Percentiles rank a stretch among this genome's conserved stretches.
These are phyloP conservation scores for Penicillium sp. DNA, from an alignment of 2,329 filamentous ascomycete genomes.

Conservation along the genomic window DNA sequence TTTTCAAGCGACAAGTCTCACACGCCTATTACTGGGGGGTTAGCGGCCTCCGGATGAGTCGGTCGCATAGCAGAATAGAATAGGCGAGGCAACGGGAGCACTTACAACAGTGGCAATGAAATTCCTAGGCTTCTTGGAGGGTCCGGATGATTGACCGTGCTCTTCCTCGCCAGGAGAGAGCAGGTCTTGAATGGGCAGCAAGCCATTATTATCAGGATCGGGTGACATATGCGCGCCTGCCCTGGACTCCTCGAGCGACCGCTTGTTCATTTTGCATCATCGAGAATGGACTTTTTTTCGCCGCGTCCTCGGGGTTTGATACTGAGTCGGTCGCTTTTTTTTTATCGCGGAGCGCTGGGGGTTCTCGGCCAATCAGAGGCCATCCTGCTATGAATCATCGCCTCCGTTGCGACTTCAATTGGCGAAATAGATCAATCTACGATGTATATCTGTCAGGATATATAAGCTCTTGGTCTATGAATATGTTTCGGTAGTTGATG, in stretches of 20 bases:
- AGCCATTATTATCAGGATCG: conserved; percentile 28
- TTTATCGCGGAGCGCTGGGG: conserved; percentile 4
- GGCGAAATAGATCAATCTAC: background rate
- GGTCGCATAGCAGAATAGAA: background rate
- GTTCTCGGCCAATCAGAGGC: conserved; percentile 11
- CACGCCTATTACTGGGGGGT: conserved; percentile 44
- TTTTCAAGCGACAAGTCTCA: conserved; percentile 53
- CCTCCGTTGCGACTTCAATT: conserved; percentile 1
- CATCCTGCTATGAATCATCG: conserved; percentile 14
- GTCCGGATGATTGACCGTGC: conserved; percentile 21
- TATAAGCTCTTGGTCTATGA: background rate
- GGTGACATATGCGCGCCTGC: conserved; percentile 20
- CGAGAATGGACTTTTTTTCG: conserved; percentile 1
- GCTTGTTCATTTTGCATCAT: conserved; percentile 41
- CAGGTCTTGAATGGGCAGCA: conserved; percentile 35
- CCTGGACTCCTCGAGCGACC: conserved; percentile 33
- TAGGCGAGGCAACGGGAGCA: background rate
- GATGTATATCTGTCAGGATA: background rate
- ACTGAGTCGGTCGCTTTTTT: conserved; percentile 1
- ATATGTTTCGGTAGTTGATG: background rate
- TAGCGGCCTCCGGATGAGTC: background rate
- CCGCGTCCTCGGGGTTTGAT: conserved; percentile 3
- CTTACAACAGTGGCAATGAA: conserved; percentile 42
- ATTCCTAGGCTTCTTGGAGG: conserved; percentile 37
- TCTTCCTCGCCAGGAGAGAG: conserved; percentile 36